These are phyloP conservation scores for Suillus fuscotomentosus DNA, from an alignment of 768 basidiomycete genomes.

Conservation along the genomic window DNA sequence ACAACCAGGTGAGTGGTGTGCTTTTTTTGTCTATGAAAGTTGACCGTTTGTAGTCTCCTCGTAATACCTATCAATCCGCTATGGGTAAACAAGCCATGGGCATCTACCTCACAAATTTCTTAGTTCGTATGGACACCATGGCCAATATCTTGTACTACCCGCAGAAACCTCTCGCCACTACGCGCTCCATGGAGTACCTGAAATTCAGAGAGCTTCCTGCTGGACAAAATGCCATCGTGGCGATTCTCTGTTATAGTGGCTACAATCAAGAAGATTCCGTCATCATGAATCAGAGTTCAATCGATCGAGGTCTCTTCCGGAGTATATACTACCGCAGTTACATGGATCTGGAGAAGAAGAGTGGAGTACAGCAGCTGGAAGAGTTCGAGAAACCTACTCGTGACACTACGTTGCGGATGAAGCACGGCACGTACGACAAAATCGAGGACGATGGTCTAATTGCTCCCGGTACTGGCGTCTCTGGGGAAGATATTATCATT, in stretches of 20 bases:
- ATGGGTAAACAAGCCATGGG: constrained; percentile 99
- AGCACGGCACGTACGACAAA: constrained; percentile 98
- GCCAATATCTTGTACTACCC: constrained; percentile 99
- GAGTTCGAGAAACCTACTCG: constrained; percentile 96
- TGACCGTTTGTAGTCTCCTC: constrained; percentile 71
- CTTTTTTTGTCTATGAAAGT: neutral
- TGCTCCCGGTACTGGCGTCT: constrained; percentile 91
- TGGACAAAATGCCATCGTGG: constrained; percentile 98
- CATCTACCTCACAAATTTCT: constrained; percentile 96
- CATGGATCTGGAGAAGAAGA: constrained; percentile 98
- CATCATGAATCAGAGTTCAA: constrained; percentile 99
- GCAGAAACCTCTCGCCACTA: constrained; percentile 97
- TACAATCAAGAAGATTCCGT: constrained; percentile 99
- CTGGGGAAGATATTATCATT: constrained; percentile 98
- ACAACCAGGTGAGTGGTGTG: constrained; percentile 78
- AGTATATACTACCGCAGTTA: constrained; percentile 99
- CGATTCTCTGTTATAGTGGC: constrained; percentile 97
- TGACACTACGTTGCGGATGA: constrained; percentile 92
- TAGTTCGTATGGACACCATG: constrained; percentile 99
- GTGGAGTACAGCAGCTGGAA: constrained; percentile 87
- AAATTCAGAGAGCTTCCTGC: constrained; percentile 98
- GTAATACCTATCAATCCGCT: constrained; percentile 99
- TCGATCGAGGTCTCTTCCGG: constrained; percentile 97
- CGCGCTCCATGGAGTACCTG: constrained; percentile 98
- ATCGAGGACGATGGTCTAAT: constrained; percentile 95